Evolutionary conservation across 441 rosid species (phyloP).

Genomic region (Hura crepitans): DNA sequence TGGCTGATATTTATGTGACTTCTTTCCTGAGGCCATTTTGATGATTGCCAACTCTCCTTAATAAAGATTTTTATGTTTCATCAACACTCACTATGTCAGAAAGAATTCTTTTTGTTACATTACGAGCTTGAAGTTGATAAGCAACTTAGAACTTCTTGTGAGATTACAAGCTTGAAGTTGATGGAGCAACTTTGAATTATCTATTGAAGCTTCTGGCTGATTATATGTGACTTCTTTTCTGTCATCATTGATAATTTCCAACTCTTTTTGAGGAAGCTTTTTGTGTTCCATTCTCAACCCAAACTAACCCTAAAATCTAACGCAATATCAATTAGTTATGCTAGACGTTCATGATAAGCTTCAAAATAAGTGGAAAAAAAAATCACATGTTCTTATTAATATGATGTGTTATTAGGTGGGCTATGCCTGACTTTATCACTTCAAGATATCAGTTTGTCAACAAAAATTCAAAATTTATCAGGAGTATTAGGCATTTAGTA

Average conservation of each 20-base stretch:
- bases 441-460: not conserved
- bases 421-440: not conserved
- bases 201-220: slow-evolving; percentile 9
- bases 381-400: no score
- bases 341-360: not conserved
- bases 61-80: not conserved
- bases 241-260: not conserved
- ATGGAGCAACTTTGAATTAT: not conserved
- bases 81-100: not conserved
- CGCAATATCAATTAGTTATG: not conserved
- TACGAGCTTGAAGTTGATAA: not conserved
- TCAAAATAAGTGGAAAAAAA: no score
- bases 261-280: not conserved
- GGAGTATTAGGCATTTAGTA: not conserved
- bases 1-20: not conserved
- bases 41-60: not conserved
- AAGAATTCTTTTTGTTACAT: not conserved
- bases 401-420: not conserved
- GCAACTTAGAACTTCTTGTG: not conserved
- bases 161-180: not conserved
- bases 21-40: not conserved
- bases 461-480: not conserved
- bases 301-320: not conserved
- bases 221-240: not conserved
- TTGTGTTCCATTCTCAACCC: not conserved